These are phyloP conservation scores for Quercus parvula DNA, from an alignment of 306 rosid genomes.

Conservation along the genomic window DNA sequence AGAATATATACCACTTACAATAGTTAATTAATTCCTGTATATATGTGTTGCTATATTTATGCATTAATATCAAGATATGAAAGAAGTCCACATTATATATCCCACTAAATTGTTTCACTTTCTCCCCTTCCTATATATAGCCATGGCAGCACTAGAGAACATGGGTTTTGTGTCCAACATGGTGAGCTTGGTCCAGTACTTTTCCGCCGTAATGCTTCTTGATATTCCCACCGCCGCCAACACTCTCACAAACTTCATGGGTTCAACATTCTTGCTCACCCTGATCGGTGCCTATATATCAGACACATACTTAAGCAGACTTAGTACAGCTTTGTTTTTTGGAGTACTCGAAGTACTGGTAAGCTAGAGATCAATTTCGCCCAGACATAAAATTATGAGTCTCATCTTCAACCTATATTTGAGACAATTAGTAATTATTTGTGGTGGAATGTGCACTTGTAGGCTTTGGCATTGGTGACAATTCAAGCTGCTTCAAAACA, in stretches of 20 bases:
- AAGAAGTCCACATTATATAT: too few relatives aligned
- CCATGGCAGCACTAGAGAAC: slow-evolving; percentile 56
- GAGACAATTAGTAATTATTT: too few relatives aligned
- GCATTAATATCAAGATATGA: too few relatives aligned
- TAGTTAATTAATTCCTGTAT: not conserved
- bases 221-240: slow-evolving; percentile 59
- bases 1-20: not conserved
- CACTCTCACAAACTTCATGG: slow-evolving; percentile 82
- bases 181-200: slow-evolving; percentile 75
- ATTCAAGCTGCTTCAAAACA: slow-evolving; percentile 51
- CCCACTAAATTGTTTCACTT: too few relatives aligned
- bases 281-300: slow-evolving; percentile 81
- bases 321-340: slow-evolving; percentile 60
- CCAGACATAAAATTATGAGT: too few relatives aligned
- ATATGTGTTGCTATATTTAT: not conserved
- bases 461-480: slow-evolving; percentile 59
- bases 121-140: too few relatives aligned
- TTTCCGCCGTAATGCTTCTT: slow-evolving; percentile 55
- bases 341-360: slow-evolving; percentile 69
- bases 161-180: slow-evolving; percentile 85
- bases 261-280: slow-evolving; percentile 70
- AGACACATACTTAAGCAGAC: slow-evolving; percentile 66
- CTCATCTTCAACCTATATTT: too few relatives aligned
- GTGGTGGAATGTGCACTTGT: not conserved
- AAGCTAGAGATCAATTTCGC: not conserved